These are phyloP conservation scores for Kodamaea kaohsiungensis DNA, from an alignment of 805 yeast species.

Conservation along the genomic window DNA sequence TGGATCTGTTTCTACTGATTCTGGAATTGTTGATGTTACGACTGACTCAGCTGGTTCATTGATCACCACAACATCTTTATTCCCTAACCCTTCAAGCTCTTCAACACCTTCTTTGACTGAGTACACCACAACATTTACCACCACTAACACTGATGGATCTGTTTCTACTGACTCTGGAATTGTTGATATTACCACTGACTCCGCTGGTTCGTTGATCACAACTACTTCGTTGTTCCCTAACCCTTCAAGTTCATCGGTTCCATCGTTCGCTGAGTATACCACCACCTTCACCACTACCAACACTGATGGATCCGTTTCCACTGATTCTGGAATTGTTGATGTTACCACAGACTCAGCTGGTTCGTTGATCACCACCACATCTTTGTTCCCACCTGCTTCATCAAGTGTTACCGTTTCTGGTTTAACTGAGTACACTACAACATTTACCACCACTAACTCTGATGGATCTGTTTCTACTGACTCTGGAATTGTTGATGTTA, in stretches of 20 bases:
- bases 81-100: neutral
- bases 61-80: too few species aligned
- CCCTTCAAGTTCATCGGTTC: too few species aligned
- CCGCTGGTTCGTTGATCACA: slow-evolving; percentile 17
- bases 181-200: too few species aligned
- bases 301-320: neutral
- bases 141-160: too few species aligned
- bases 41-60: too few species aligned
- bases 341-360: slow-evolving; percentile 20
- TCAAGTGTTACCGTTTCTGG: too few species aligned
- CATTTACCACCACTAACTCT: neutral
- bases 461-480: slow-evolving; percentile 6
- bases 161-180: too few species aligned
- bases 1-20: too few species aligned
- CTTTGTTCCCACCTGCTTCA: neutral
- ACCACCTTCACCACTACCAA: slow-evolving; percentile 2
- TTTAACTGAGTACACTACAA: slow-evolving; percentile 2
- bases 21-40: too few species aligned
- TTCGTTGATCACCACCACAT: slow-evolving; percentile 13
- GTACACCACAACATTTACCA: too few species aligned
- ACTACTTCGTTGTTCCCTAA: slow-evolving; percentile 12
- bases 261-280: neutral
- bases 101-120: neutral
- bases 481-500: slow-evolving; percentile 11
- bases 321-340: slow-evolving; percentile 17